Conservation (phyloP, 345 rosid genomes). For the Eucalyptus fibrosa region DNA sequence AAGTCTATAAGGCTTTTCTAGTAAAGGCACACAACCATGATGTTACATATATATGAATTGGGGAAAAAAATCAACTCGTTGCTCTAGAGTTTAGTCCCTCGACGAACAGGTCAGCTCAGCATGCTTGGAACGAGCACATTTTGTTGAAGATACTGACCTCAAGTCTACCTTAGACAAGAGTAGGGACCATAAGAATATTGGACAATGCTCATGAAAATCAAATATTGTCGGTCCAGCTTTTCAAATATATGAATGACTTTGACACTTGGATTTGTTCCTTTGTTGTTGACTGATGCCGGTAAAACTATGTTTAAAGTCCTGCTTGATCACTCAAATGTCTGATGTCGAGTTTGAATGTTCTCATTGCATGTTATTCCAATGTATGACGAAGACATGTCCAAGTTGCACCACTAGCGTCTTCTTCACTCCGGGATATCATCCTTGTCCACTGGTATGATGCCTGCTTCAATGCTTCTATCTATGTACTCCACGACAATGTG, state of each 20-base stretch:
- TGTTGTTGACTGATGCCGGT: neutral
- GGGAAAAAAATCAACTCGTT: neutral
- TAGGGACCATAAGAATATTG: neutral
- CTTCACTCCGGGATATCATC: too few relatives aligned
- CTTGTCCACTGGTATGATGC: too few relatives aligned
- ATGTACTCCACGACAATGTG: too few relatives aligned
- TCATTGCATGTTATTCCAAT: neutral
- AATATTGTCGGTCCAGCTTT: neutral
- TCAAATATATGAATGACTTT: neutral
- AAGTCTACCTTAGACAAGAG: neutral
- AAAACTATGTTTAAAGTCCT: neutral
- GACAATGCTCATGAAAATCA: neutral
- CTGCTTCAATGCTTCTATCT: too few relatives aligned
- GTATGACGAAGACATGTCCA: too few relatives aligned
- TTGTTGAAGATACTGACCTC: neutral
- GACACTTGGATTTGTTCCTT: neutral
- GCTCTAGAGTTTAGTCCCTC: neutral
- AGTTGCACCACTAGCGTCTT: too few relatives aligned
- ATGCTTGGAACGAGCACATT: neutral
- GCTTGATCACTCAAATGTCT: neutral
- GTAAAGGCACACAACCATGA: neutral
- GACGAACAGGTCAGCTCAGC: neutral
- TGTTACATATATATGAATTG: neutral
- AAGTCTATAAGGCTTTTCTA: too few relatives aligned
- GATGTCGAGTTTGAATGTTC: neutral